phyloP scores from a whole-genome alignment of 2,329 filamentous ascomycete species.

The Parastagonospora nodorum region DNA sequence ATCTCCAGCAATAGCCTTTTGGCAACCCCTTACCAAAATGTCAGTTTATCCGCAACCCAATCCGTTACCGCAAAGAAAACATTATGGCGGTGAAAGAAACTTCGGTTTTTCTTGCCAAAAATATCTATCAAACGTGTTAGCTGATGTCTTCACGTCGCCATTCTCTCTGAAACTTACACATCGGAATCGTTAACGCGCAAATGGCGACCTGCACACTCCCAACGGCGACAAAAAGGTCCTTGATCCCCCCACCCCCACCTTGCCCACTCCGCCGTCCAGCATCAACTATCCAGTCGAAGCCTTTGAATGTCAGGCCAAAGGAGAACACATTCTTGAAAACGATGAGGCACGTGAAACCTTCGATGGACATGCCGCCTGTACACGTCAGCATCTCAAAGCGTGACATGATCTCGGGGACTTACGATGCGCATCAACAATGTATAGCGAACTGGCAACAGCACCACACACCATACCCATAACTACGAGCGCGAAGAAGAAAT shows the following conservation, averaged over 20 bases:
- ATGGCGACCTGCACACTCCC: constrained; percentile 77
- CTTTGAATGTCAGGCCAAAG: constrained; percentile 81
- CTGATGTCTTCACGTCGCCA: background rate
- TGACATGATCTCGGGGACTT: constrained; percentile 47
- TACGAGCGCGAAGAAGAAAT: constrained; percentile 82
- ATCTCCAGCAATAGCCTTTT: too few relatives aligned
- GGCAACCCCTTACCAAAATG: too few relatives aligned
- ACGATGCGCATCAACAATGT: constrained; percentile 91
- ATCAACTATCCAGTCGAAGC: constrained; percentile 79
- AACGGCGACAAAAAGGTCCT: constrained; percentile 71
- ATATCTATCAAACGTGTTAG: constrained; percentile 27
- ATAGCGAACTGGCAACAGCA: constrained; percentile 81
- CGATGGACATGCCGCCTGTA: constrained; percentile 65
- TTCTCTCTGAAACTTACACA: constrained; percentile 66
- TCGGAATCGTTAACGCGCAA: constrained; percentile 74
- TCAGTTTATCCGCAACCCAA: constrained; percentile 30
- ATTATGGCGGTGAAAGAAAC: constrained; percentile 41
- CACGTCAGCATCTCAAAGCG: too few relatives aligned
- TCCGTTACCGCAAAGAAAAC: constrained; percentile 40
- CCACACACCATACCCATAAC: constrained; percentile 92
- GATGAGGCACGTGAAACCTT: constrained; percentile 86
- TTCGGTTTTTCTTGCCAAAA: constrained; percentile 44
- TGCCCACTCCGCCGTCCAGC: constrained; percentile 43
- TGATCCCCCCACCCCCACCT: constrained; percentile 48
- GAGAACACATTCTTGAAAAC: constrained; percentile 96